Conservation (phyloP, 2,329 filamentous ascomycete species). For the Atkinsonella texensis region DNA sequence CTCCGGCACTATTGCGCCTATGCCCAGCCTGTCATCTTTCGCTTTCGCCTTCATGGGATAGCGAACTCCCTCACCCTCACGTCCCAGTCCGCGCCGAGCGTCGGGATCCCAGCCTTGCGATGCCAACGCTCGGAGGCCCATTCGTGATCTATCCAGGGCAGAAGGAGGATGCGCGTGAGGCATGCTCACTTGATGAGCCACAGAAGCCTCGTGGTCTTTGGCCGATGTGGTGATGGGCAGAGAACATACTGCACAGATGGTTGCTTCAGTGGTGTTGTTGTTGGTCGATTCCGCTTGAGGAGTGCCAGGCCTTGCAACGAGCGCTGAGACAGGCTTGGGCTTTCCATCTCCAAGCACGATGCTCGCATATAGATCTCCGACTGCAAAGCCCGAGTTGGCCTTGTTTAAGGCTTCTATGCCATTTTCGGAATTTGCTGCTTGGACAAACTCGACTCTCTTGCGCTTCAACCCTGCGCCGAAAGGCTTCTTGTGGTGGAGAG, state of each 20-base stretch:
- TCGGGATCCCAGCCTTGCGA: conserved; percentile 67
- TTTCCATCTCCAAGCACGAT: conserved; percentile 44
- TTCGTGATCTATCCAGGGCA: conserved; percentile 54
- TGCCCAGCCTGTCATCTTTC: conserved; percentile 64
- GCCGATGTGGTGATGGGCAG: conserved; percentile 20
- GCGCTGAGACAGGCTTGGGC: conserved; percentile 6
- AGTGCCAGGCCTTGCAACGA: conserved; percentile 9
- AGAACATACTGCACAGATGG: conserved; percentile 24
- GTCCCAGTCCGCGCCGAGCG: conserved; percentile 58
- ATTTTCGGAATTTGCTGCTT: conserved; percentile 30
- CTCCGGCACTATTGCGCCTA: conserved; percentile 41
- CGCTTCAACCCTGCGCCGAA: conserved; percentile 46
- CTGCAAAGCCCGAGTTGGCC: conserved; percentile 14
- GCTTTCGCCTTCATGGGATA: conserved; percentile 60
- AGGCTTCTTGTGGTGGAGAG: conserved; percentile 39
- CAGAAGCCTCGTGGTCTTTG: conserved; percentile 43
- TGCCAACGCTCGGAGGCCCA: conserved; percentile 55
- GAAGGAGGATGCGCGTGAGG: conserved; percentile 61
- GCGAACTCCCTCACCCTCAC: conserved; percentile 56
- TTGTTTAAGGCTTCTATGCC: conserved; percentile 15
- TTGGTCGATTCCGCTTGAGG: conserved; percentile 2
- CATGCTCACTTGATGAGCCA: conserved; percentile 61
- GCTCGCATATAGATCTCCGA: conserved; percentile 52
- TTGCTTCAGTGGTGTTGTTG: conserved; percentile 1
- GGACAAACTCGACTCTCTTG: conserved; percentile 44